These are phyloP conservation scores for Boechera retrofracta DNA, from an alignment of 345 rosid genomes.

Conservation along the genomic window DNA sequence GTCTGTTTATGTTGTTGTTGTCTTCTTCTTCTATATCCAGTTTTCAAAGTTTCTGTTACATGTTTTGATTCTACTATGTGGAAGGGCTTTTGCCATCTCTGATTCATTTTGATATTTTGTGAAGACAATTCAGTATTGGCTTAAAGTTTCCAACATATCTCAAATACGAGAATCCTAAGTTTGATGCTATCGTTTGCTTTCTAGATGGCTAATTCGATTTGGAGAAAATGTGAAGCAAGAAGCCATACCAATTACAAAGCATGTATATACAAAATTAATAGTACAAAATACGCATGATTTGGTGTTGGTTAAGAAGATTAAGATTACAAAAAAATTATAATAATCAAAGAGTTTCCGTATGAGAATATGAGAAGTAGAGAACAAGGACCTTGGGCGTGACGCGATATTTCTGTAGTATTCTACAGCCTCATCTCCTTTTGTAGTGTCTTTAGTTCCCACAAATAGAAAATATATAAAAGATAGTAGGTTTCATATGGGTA, in stretches of 20 bases:
- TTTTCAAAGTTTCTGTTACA: not conserved
- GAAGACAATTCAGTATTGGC: not conserved
- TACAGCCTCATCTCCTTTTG: not conserved
- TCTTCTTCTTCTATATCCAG: not conserved
- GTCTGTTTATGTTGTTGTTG: not conserved
- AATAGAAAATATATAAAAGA: not conserved
- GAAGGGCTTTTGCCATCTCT: not conserved
- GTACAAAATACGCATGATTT: too few relatives aligned
- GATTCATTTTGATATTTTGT: slow-evolving; percentile 11
- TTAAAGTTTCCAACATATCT: slow-evolving; percentile 47
- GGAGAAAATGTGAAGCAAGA: not conserved
- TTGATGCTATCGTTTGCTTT: not conserved
- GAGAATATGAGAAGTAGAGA: not conserved
- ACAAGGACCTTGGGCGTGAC: slow-evolving; percentile 10
- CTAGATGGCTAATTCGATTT: too few relatives aligned
- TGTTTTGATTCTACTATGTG: slow-evolving; percentile 5
- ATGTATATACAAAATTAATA: too few relatives aligned
- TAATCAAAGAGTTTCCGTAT: not conserved
- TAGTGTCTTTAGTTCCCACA: not conserved
- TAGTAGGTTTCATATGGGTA: slow-evolving; percentile 38
- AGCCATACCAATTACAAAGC: not conserved
- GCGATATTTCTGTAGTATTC: slow-evolving; percentile 1
- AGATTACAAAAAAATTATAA: too few relatives aligned
- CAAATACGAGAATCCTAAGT: slow-evolving; percentile 28
- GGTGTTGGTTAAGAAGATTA: too few relatives aligned